Percentiles rank a stretch among this genome's conserved stretches.
Conservation (phyloP, 306 rosid genomes). For the Macrotyloma uniflorum region DNA sequence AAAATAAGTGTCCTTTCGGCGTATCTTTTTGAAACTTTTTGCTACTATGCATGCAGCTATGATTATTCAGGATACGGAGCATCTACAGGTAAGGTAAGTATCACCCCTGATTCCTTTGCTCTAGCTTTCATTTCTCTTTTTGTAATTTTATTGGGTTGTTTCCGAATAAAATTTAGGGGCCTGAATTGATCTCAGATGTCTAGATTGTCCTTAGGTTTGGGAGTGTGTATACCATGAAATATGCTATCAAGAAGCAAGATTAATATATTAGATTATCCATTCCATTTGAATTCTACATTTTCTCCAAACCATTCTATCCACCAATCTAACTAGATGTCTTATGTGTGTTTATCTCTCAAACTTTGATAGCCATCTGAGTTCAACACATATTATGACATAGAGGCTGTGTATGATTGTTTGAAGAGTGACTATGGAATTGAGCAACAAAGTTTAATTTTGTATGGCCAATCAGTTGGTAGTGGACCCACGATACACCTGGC, state of each 20-base stretch:
- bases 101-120: background rate
- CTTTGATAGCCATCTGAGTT: constrained; percentile 82
- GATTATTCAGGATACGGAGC: constrained; percentile 98
- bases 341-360: constrained; percentile 41
- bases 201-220: background rate
- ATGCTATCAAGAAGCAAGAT: constrained; percentile 6
- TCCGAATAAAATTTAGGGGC: background rate
- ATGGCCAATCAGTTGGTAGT: constrained; percentile 98
- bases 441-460: constrained; percentile 87
- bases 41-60: constrained; percentile 74
- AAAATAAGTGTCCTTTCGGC: background rate
- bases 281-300: constrained; percentile 3
- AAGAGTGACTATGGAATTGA: constrained; percentile 69
- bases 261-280: background rate
- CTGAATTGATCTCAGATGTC: background rate
- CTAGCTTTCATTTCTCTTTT: background rate
- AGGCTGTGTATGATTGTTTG: constrained; percentile 92
- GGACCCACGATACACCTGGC: constrained; percentile 93
- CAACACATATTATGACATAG: constrained; percentile 92
- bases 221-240: background rate
- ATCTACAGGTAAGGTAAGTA: constrained; percentile 92
- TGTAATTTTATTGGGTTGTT: background rate
- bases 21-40: constrained; percentile 31
- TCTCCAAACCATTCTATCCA: background rate
- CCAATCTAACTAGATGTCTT: constrained; percentile 22